phyloP scores from a whole-genome alignment of 345 rosid species.

The Carallia brachiata region DNA sequence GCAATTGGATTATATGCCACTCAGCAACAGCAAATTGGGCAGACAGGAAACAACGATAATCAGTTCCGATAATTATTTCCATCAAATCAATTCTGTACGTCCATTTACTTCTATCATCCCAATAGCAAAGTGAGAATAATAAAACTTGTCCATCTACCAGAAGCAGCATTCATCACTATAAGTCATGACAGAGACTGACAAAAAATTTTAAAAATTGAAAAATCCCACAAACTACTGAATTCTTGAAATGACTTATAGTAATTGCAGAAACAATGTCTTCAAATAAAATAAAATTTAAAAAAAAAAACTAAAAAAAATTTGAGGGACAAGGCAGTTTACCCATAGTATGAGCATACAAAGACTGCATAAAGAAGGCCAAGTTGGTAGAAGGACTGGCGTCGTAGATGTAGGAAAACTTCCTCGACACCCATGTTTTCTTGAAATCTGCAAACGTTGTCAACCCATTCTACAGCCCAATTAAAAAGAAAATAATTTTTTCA shows the following conservation, averaged over 20 bases:
- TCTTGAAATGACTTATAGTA: no score
- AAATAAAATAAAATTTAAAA: neutral
- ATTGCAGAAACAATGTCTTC: no score
- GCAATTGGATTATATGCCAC: slow-evolving; percentile 24
- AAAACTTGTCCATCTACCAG: no score
- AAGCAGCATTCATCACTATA: no score
- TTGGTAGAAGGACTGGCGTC: slow-evolving; percentile 50
- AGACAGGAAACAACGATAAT: neutral
- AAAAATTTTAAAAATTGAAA: no score
- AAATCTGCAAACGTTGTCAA: slow-evolving; percentile 46
- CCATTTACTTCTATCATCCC: no score
- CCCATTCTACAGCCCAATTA: slow-evolving; percentile 32
- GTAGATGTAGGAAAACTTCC: slow-evolving; percentile 57
- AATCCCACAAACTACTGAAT: no score
- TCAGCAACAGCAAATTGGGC: neutral
- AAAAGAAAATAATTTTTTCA: neutral
- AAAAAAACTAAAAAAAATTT: neutral
- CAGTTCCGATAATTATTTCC: neutral
- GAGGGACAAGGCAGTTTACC: slow-evolving; percentile 25
- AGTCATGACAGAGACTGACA: no score
- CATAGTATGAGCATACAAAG: slow-evolving; percentile 57
- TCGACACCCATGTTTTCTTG: slow-evolving; percentile 62
- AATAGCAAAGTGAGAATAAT: no score
- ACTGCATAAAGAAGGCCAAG: slow-evolving; percentile 62
- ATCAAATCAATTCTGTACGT: no score